phyloP scores from a whole-genome alignment of 768 basidiomycete genomes.

The Russula compacta region DNA sequence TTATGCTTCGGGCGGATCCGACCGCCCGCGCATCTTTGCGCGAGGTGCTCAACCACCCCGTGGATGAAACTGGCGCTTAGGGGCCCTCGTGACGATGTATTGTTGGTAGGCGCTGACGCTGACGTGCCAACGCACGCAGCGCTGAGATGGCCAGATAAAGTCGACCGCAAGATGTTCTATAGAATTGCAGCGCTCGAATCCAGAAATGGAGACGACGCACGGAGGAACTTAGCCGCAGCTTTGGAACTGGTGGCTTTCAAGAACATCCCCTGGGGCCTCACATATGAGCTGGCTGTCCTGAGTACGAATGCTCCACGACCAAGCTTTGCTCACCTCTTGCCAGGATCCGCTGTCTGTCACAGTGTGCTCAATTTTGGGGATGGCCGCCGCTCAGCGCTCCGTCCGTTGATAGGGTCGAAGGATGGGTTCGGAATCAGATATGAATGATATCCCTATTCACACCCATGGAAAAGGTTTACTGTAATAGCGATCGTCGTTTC shows the following conservation, averaged over 20 bases:
- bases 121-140: background rate
- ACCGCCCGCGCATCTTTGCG: background rate
- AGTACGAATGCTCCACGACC: background rate
- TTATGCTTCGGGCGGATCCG: background rate
- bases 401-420: background rate
- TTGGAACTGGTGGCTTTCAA: background rate
- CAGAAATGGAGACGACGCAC: background rate
- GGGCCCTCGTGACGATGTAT: background rate
- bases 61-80: background rate
- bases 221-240: background rate
- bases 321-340: background rate
- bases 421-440: background rate
- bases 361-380: background rate
- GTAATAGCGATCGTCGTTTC: background rate
- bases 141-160: background rate
- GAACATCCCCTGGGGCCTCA: too few relatives aligned
- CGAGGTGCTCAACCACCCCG: background rate
- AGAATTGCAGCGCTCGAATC: background rate
- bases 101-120: background rate
- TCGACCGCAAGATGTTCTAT: background rate
- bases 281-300: background rate
- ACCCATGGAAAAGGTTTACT: background rate
- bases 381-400: too few relatives aligned
- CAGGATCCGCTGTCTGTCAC: background rate
- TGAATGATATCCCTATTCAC: background rate